Base-by-base conservation (phyloP, 768 basidiomycete genomes). In the Pulveroboletus sp. region DNA sequence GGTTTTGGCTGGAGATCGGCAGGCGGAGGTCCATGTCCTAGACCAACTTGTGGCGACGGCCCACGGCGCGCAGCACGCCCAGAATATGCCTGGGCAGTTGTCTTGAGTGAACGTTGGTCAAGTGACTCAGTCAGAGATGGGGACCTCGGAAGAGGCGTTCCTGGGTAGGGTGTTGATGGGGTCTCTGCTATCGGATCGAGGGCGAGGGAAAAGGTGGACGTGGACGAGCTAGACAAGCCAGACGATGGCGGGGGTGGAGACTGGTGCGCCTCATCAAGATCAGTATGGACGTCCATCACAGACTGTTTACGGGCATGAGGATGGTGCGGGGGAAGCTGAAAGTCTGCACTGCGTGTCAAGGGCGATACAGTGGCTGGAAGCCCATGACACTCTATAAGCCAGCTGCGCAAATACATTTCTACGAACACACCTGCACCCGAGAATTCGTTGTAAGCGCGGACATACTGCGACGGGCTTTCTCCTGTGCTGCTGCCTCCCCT, bases 261-360 rank as follows among this genome's bases (percentile, higher is more conserved):
- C 35, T 56, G 61, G 48, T 61, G 55, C n/a, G 61, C 53, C 54
- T 68, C 68, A 31, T 68, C 63, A 24, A 71, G 45, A 39, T 68
- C 68, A 7, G 69, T 47, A 15, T 71, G 72, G 2, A 77, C 79
- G 56, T 85, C 83, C 10, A 81, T 50, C 4, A 87, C 67, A 15
- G 87, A 90, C 17, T 80, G 73, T 63, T 89, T 90, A 31, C 88
- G 80, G 0, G 85, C 88, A 54, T 90, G 88, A 0, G 88, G 88
- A 58, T 90, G 88, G 37, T 79, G 75, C 1, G 80, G 70, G 1
- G 79, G 71, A 0, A 84, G 69, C 6, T 78, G 70, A 24, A 85
- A 74, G 9, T 76, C 59, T 39, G 78, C 68, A 2, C 76, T 77
- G 14, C 81, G 79, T 7, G 77, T 64, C 36, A 82, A 75, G 4